Conservation (phyloP, 257 asterid genomes). For the Cruciata laevipes region DNA sequence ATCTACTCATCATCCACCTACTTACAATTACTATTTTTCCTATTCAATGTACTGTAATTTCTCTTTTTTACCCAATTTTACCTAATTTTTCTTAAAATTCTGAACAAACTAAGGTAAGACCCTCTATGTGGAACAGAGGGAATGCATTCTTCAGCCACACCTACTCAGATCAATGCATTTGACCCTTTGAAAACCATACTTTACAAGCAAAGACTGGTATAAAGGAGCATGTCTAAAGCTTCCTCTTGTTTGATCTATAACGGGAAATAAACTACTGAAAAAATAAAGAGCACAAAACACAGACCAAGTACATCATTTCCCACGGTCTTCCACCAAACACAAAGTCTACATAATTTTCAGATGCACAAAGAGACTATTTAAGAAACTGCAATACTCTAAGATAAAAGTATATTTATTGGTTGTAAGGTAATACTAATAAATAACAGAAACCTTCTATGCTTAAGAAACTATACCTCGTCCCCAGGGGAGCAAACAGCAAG, state of each 20-base stretch:
- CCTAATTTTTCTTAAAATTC: not conserved
- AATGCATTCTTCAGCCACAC: not conserved
- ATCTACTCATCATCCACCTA: not conserved
- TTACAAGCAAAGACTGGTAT: not conserved
- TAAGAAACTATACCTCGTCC: conserved; percentile 59
- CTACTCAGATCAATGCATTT: not conserved
- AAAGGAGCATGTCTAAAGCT: not conserved
- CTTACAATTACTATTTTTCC: not conserved
- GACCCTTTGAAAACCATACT: not conserved
- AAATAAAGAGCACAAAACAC: not conserved
- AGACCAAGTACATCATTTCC: not conserved
- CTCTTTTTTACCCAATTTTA: not conserved
- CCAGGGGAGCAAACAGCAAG: conserved; percentile 97
- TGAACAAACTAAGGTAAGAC: not conserved
- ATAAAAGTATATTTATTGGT: not conserved
- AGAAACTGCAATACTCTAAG: not conserved
- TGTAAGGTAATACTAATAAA: not conserved
- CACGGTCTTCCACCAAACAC: not conserved
- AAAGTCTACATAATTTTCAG: not conserved
- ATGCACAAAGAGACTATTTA: not conserved
- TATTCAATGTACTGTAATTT: not conserved
- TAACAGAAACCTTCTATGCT: not conserved
- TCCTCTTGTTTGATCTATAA: not conserved
- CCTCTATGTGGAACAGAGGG: not conserved
- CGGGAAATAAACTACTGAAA: not conserved